Evolutionary conservation across 306 rosid genomes (phyloP).

Genomic region (Lathyrus sativus): DNA sequence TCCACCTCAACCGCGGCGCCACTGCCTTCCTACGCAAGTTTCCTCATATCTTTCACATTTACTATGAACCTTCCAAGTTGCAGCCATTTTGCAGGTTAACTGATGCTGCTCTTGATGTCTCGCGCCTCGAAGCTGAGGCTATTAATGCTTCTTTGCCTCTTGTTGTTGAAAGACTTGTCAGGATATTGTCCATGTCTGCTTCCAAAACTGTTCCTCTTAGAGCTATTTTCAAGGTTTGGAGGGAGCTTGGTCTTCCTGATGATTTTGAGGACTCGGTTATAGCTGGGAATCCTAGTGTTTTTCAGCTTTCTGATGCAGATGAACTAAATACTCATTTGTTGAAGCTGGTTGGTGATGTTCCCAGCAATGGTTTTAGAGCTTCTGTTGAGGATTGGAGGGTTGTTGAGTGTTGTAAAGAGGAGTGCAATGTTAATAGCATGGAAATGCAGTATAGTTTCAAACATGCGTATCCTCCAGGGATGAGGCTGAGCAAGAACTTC

Average conservation of each 20-base stretch:
- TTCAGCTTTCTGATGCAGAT: constrained; percentile 66
- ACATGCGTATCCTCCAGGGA: constrained; percentile 81
- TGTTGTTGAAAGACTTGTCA: constrained; percentile 67
- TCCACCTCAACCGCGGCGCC: constrained; percentile 84
- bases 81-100: constrained; percentile 70
- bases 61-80: constrained; percentile 64
- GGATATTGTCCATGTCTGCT: constrained; percentile 72
- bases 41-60: constrained; percentile 79
- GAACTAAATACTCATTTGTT: constrained; percentile 79
- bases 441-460: constrained; percentile 66
- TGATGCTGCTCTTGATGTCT: constrained; percentile 55
- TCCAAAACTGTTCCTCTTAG: constrained; percentile 79
- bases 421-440: constrained; percentile 53
- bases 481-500: constrained; percentile 68
- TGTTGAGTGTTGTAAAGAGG: constrained; percentile 72
- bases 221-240: constrained; percentile 80
- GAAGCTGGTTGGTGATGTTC: constrained; percentile 57
- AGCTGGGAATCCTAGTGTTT: constrained; percentile 54
- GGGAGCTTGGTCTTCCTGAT: constrained; percentile 94
- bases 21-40: constrained; percentile 72
- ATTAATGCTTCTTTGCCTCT: constrained; percentile 58
- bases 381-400: constrained; percentile 89
- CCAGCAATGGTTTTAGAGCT: constrained; percentile 46
- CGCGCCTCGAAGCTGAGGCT: constrained; percentile 58
- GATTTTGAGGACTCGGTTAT: constrained; percentile 85